These are phyloP conservation scores for Panicum virgatum DNA, from an alignment of 202 grass and related monocot genomes.

Conservation along the genomic window DNA sequence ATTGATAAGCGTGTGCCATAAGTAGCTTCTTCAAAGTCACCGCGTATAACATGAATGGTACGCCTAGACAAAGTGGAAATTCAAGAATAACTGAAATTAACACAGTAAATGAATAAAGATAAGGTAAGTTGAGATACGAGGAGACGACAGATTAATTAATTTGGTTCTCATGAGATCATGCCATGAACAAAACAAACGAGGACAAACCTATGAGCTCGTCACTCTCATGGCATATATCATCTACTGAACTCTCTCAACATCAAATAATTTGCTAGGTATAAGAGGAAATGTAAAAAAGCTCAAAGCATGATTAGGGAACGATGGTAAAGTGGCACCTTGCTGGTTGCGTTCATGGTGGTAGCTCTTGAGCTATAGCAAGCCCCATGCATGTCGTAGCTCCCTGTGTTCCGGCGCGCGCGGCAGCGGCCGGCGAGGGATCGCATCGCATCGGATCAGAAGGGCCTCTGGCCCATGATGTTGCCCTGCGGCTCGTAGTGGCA, in stretches of 20 bases:
- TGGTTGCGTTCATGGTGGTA: no score
- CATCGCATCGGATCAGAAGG: constrained; percentile 30
- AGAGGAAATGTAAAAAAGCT: neutral
- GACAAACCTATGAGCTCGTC: constrained; percentile 23
- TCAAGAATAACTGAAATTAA: neutral
- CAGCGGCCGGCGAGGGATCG: no score
- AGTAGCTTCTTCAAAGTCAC: no score
- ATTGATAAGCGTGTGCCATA: neutral
- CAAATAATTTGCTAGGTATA: neutral
- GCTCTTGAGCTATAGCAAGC: no score
- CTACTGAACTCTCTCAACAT: neutral
- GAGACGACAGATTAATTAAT: constrained; percentile 4
- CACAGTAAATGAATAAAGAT: neutral
- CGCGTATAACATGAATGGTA: neutral
- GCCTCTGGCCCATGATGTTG: constrained; percentile 45
- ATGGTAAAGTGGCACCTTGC: no score
- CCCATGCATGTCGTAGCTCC: no score
- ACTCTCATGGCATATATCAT: neutral
- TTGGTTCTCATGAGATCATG: neutral
- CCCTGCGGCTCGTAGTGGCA: constrained; percentile 58
- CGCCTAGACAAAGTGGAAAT: neutral
- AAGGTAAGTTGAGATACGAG: neutral
- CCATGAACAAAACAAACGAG: constrained; percentile 13
- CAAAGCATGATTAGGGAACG: neutral
- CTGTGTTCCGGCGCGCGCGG: no score